Base-by-base conservation (phyloP, 1,139 yeast genomes). In the Casaregolazyma suthepensis region DNA sequence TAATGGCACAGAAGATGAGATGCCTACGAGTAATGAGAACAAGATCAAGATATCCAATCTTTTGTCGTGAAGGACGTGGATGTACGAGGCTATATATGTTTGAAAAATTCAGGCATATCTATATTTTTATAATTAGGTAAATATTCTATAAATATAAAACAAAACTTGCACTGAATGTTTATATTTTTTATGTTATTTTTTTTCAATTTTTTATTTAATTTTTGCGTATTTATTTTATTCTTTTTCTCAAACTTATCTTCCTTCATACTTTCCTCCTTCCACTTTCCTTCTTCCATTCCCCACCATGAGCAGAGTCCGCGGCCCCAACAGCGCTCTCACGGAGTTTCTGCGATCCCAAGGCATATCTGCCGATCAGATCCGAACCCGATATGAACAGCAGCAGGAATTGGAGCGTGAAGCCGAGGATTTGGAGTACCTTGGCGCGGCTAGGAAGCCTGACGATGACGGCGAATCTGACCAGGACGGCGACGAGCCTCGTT, bases 291-390 rank as follows among this genome's bases (percentile, higher is more conserved):
- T 22, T 22, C n/a, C n/a, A n/a, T 22, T 9, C 15, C 35, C 26
- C 45, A 22, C 17, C 4, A 53, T 53, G 56, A 49, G 53, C n/a
- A 29, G 52, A 40, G 68, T 67, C 7, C 57, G 64, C 18, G 71
- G 71, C 40, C 71, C 71, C 53, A 73, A 72, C 61, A 72, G 76
- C 15, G 76, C 76, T 1, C 61, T 73, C 53, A 73, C 76, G 0
- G 74, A 72, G 63, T 73, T 73, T 52, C 60, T 73, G 56, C 61
- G 75, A 43, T 72, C 86, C 54, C 96, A 90, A 67, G 97, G 97
- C 44, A 91, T 91, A 69, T 87, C 74, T 64, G 87, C 97, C 0
- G 89, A 82, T 57, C 83, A 83, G 47, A 89, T 91, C 65, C 76
- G 91, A 61, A 71, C 78, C 52, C 74, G 95, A 61, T 80, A 85